Evolutionary conservation across 306 rosid genomes (phyloP).

Genomic region (Prunus armeniaca): DNA sequence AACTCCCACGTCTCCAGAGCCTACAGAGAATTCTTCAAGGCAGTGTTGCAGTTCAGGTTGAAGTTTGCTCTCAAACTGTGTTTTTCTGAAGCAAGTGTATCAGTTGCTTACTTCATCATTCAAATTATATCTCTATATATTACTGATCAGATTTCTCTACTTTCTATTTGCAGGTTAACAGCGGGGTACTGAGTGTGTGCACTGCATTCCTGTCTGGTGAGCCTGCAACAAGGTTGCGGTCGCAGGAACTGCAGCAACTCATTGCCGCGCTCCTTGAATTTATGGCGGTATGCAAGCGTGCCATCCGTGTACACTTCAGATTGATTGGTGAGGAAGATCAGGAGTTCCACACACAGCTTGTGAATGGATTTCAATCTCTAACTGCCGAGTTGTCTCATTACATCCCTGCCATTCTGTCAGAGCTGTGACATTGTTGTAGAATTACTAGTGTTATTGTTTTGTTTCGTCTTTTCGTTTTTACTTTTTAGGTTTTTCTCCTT

Average conservation of each 20-base stretch:
- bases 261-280: constrained; percentile 97
- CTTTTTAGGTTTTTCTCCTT: neutral
- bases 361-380: constrained; percentile 91
- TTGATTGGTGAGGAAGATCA: constrained; percentile 97
- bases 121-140: neutral
- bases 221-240: constrained; percentile 91
- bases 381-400: constrained; percentile 96
- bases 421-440: constrained; percentile 51
- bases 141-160: neutral
- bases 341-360: constrained; percentile 97
- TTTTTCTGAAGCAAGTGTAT: neutral
- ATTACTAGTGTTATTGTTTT: neutral
- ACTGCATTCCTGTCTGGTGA: constrained; percentile 98
- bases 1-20: constrained; percentile 95
- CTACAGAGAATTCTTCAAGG: constrained; percentile 98
- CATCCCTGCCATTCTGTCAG: constrained; percentile 94
- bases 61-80: neutral
- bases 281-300: constrained; percentile 99
- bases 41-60: constrained; percentile 97
- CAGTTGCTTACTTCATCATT: neutral
- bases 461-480: neutral
- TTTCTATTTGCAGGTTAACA: constrained; percentile 68
- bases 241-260: constrained; percentile 96
- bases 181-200: constrained; percentile 96
- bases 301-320: constrained; percentile 89